These are phyloP conservation scores for Lentinula sp. DNA, from an alignment of 768 basidiomycete genomes.

Conservation along the genomic window DNA sequence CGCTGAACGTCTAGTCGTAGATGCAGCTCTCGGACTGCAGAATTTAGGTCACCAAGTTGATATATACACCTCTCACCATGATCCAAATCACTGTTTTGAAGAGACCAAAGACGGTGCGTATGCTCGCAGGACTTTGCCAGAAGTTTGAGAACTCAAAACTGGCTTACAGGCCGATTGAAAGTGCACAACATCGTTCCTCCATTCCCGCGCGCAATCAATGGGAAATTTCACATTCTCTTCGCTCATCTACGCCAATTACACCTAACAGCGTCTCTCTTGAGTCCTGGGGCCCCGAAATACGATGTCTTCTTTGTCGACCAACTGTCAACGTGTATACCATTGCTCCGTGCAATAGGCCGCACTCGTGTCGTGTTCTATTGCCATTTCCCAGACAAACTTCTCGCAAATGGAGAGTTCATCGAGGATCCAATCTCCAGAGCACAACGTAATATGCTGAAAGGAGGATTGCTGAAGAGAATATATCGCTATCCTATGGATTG, in stretches of 20 bases:
- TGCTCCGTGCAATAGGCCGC: slow-evolving; percentile 58
- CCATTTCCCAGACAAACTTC: slow-evolving; percentile 94
- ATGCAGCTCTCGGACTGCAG: slow-evolving; percentile 89
- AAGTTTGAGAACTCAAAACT: neutral
- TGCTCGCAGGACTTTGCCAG: neutral
- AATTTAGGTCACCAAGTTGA: slow-evolving; percentile 77
- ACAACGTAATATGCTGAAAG: slow-evolving; percentile 21
- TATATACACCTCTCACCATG: slow-evolving; percentile 92
- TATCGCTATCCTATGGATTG: slow-evolving; percentile 90
- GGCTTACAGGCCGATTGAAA: slow-evolving; percentile 60
- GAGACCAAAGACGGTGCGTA: slow-evolving; percentile 84
- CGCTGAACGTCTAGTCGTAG: slow-evolving; percentile 91
- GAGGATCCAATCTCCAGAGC: slow-evolving; percentile 40
- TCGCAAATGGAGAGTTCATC: slow-evolving; percentile 61
- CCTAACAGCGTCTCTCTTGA: slow-evolving; percentile 62
- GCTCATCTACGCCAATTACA: slow-evolving; percentile 88
- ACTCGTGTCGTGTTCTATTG: slow-evolving; percentile 96
- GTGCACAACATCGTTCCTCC: slow-evolving; percentile 70
- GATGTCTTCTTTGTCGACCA: slow-evolving; percentile 96
- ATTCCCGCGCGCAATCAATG: slow-evolving; percentile 74
- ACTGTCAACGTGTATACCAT: slow-evolving; percentile 85
- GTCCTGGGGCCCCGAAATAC: slow-evolving; percentile 39
- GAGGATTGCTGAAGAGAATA: slow-evolving; percentile 55
- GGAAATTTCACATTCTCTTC: slow-evolving; percentile 83
- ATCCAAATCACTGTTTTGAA: slow-evolving; percentile 83